Conservation (phyloP, 1,284 basidiomycete genomes). For the Naganishia sp. region DNA sequence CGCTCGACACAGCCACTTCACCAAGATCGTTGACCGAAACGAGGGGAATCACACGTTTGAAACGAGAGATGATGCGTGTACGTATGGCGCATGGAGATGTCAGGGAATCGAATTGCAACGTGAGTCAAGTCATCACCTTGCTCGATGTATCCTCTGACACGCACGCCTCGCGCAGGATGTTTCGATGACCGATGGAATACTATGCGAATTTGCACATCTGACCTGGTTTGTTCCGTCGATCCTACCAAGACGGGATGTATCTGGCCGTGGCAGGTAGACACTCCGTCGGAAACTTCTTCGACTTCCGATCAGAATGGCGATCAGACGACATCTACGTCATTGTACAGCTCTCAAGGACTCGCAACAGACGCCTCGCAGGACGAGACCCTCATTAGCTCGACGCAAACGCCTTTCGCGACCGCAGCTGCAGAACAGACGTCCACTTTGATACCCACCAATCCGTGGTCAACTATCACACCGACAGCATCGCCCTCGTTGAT, state of each 20-base stretch:
- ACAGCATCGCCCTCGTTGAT: slow-evolving; percentile 27
- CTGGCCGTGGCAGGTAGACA: slow-evolving; percentile 41
- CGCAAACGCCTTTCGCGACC: slow-evolving; percentile 14
- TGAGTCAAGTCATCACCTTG: background rate
- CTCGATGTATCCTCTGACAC: background rate
- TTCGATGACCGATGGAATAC: slow-evolving; percentile 41
- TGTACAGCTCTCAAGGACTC: background rate
- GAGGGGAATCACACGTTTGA: background rate
- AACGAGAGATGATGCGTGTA: slow-evolving; percentile 18
- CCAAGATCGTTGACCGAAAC: slow-evolving; percentile 3
- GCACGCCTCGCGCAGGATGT: slow-evolving; percentile 35
- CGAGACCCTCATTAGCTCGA: background rate
- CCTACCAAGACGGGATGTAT: slow-evolving; percentile 41
- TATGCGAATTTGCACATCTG: slow-evolving; percentile 42
- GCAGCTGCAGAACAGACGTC: slow-evolving; percentile 4
- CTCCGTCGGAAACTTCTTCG: too few species aligned
- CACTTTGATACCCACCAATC: slow-evolving; percentile 9
- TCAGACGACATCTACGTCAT: background rate
- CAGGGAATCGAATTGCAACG: slow-evolving; percentile 22
- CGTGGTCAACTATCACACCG: slow-evolving; percentile 14
- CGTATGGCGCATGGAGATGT: slow-evolving; percentile 29
- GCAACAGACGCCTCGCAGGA: too few species aligned
- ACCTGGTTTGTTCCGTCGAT: slow-evolving; percentile 44
- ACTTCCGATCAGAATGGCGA: too few species aligned
- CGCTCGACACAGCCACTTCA: slow-evolving; percentile 3